Evolutionary conservation across 768 basidiomycete species (phyloP), one percentile per base, ranked within the genome.

Genomic region (Leccinellum rugosiceps): DNA sequence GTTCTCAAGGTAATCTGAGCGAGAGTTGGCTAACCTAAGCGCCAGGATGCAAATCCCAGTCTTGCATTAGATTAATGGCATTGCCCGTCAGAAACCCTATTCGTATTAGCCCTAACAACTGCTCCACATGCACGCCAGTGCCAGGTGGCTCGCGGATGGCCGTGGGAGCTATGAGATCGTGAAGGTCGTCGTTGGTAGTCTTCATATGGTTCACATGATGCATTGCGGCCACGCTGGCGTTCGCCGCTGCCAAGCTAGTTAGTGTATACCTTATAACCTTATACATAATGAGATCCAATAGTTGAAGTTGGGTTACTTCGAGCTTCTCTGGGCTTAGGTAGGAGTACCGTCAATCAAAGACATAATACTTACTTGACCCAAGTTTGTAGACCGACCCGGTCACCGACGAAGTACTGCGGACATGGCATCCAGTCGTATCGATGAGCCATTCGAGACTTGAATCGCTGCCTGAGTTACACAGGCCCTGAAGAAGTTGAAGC

Each of bases 81-180:
- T 72, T 79, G 47, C 88, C 88, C 28, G 81, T 83, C 47, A 81
- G 76, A 63, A 90, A 90, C 65, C 86, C 88, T 25, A 89, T 89
- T 60, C 77, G 88, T 59, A 78, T 89, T 61, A 86, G 84, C 69
- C 81, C 82, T 31, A 77, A 78, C n/a, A 54, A 54, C 43, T 80
- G 78, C 55, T 58, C 56, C 7, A 72, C 71, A 55, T 80, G 78
- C 58, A 53, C 52, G 43, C 38, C 38, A 19, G 38, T 19, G 38
- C 55, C 64, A 15, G 60, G 63, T 45, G 59, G 58, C 38, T n/a
- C 38, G 6, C 53, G 44, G 7, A 30, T 63, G 3, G 4, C 58
- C 3, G 57, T 68, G 43, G 58, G 63, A 46, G 53, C 57, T 6
- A 60, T 67, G 69, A 51, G 32, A 47, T 61, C 60, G 15, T 71